A percentile compares a stretch with the other conserved stretches of the same genome.
Evolutionary conservation across 2,329 filamentous ascomycete species (phyloP).

Genomic region (Xylariaceae sp.): DNA sequence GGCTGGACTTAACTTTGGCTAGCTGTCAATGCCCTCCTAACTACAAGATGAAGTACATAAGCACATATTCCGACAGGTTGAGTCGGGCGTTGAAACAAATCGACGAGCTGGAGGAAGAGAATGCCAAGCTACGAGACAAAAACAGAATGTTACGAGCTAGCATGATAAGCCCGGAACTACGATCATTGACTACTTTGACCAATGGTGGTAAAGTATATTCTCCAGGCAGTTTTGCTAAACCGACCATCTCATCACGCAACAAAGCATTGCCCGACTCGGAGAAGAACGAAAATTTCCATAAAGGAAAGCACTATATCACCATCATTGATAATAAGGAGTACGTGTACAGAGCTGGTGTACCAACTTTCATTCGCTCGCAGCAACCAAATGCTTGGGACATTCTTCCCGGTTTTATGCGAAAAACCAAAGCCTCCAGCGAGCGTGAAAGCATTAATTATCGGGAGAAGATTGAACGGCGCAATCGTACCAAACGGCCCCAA

Average conservation of each 20-base stretch:
- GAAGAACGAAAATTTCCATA: too few species aligned
- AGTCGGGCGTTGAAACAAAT: neutral
- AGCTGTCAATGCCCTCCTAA: too few species aligned
- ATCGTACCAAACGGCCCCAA: too few species aligned
- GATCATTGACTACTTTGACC: too few species aligned
- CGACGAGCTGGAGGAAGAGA: neutral
- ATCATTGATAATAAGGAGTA: neutral
- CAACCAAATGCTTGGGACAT: too few species aligned
- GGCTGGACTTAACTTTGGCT: too few species aligned
- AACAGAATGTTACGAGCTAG: neutral
- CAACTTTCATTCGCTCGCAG: neutral
- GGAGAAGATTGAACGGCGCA: too few species aligned
- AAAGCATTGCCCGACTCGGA: neutral
- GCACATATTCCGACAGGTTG: neutral
- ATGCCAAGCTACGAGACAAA: neutral
- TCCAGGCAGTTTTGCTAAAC: neutral
- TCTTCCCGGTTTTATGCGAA: neutral
- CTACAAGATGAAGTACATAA: conserved; percentile 13
- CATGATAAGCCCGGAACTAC: neutral
- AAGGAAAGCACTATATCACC: neutral
- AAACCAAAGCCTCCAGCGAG: neutral
- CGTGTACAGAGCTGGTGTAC: neutral
- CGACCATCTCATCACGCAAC: neutral
- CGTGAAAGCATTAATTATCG: too few species aligned
- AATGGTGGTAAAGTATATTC: neutral